Evolutionary conservation across 2,329 filamentous ascomycete genomes (phyloP).

Genomic region (Colletotrichum plurivorum): DNA sequence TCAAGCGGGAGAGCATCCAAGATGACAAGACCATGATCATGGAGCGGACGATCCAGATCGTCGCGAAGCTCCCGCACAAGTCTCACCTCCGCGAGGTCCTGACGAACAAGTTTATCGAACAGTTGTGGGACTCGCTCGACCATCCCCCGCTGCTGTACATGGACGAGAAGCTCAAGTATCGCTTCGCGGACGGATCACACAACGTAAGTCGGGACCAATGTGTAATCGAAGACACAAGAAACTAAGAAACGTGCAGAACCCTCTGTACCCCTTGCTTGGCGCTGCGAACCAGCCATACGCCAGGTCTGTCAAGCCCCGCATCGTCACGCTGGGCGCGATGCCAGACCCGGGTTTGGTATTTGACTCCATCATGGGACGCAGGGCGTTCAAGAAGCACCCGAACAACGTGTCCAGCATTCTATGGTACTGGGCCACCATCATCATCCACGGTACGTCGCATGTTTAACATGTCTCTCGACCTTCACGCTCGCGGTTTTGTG

Average conservation of each 20-base stretch:
- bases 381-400: constrained; percentile 70
- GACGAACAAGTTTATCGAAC: constrained; percentile 76
- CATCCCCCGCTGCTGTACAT: constrained; percentile 79
- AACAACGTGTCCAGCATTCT: constrained; percentile 81
- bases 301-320: constrained; percentile 72
- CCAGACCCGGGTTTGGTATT: constrained; percentile 77
- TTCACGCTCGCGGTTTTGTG: neutral
- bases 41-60: constrained; percentile 80
- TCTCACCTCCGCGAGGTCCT: constrained; percentile 74
- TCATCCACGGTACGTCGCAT: constrained; percentile 73
- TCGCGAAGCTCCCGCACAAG: constrained; percentile 73
- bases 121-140: constrained; percentile 79
- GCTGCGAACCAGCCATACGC: constrained; percentile 78
- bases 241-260: constrained; percentile 63
- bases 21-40: constrained; percentile 86
- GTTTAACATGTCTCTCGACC: no score
- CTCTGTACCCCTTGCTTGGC: constrained; percentile 74
- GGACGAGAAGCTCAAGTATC: constrained; percentile 74
- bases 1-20: constrained; percentile 72
- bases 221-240: neutral
- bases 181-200: constrained; percentile 78
- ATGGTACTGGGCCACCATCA: constrained; percentile 66
- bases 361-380: constrained; percentile 71
- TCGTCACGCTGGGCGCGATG: constrained; percentile 72
- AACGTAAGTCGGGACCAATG: constrained; percentile 61